These are phyloP conservation scores for Simplicillium aogashimaense DNA, from an alignment of 2,329 filamentous ascomycete species.

Conservation along the genomic window DNA sequence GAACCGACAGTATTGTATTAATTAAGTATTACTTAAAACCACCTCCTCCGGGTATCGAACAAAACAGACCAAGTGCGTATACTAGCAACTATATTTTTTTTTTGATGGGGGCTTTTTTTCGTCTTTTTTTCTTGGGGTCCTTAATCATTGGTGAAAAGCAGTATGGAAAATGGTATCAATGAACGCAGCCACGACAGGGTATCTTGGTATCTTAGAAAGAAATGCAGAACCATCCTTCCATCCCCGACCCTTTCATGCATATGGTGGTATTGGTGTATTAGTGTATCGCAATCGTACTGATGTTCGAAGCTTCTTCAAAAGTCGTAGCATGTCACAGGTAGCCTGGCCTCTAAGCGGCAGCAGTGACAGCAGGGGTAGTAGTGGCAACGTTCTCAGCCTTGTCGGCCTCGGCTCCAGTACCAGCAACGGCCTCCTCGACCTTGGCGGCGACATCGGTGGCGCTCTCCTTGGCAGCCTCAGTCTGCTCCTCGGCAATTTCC, in stretches of 20 bases:
- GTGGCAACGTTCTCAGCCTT: slow-evolving; percentile 30
- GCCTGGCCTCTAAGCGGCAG: slow-evolving; percentile 35
- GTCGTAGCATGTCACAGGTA: slow-evolving; percentile 14
- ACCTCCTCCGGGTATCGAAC: slow-evolving; percentile 28
- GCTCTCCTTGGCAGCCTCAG: slow-evolving; percentile 21
- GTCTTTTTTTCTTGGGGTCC: slow-evolving; percentile 4
- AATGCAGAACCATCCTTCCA: slow-evolving; percentile 44
- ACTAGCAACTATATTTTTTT: slow-evolving; percentile 14
- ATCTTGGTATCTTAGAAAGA: slow-evolving; percentile 41
- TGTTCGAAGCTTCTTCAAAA: slow-evolving; percentile 11
- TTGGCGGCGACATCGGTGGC: slow-evolving; percentile 19
- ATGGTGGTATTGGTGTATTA: slow-evolving; percentile 11
- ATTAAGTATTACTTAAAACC: slow-evolving; percentile 34
- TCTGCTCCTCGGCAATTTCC: slow-evolving; percentile 16
- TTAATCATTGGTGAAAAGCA: slow-evolving; percentile 13
- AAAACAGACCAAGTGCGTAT: slow-evolving; percentile 16
- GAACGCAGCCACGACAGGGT: slow-evolving; percentile 43
- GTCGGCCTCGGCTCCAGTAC: slow-evolving; percentile 19
- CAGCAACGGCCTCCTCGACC: slow-evolving; percentile 15
- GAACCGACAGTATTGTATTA: slow-evolving; percentile 26
- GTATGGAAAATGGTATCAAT: slow-evolving; percentile 30
- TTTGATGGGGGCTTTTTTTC: slow-evolving; percentile 4
- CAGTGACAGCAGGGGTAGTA: slow-evolving; percentile 37
- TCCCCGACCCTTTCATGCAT: slow-evolving; percentile 32
- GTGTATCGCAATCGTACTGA: slow-evolving; percentile 7